Evolutionary conservation across 2,329 filamentous ascomycete genomes (phyloP).

Genomic region (Sordariomycetes sp.): DNA sequence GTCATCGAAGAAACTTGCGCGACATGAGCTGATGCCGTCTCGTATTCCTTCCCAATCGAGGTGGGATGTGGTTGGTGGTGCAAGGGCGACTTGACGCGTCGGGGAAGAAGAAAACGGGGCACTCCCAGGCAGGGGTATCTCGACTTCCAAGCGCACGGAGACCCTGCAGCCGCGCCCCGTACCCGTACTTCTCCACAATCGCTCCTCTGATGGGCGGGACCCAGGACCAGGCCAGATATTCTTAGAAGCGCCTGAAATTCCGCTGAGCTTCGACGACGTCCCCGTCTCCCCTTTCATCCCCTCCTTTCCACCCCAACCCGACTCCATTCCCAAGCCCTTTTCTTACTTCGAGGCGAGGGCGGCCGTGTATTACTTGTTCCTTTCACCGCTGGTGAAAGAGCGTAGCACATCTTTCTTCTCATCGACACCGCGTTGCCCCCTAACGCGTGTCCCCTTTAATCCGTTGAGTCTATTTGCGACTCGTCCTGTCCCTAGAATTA

Average conservation of each 20-base stretch:
- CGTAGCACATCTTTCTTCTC: background rate
- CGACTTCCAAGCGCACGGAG: background rate
- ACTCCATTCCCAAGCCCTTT: background rate
- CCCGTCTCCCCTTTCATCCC: background rate
- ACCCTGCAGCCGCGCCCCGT: background rate
- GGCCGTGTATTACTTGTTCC: background rate
- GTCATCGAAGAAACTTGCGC: background rate
- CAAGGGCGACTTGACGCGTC: background rate
- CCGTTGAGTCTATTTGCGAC: conserved; percentile 1
- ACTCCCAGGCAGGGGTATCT: background rate
- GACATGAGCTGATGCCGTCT: background rate
- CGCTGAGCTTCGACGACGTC: background rate
- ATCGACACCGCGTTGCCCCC: background rate
- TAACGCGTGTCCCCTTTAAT: background rate
- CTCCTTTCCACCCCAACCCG: background rate
- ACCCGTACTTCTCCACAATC: background rate
- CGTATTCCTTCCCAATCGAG: background rate
- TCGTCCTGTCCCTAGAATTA: conserved; percentile 4
- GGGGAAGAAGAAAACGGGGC: background rate
- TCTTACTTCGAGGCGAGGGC: background rate
- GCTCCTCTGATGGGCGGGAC: background rate
- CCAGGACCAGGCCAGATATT: background rate
- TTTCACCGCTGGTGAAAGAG: background rate
- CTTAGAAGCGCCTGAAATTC: background rate
- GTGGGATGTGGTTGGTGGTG: background rate